Evolutionary conservation across 2,329 filamentous ascomycete genomes (phyloP), one percentile per base, ranked within the genome.

Genomic region (Fusarium gaditjirri): DNA sequence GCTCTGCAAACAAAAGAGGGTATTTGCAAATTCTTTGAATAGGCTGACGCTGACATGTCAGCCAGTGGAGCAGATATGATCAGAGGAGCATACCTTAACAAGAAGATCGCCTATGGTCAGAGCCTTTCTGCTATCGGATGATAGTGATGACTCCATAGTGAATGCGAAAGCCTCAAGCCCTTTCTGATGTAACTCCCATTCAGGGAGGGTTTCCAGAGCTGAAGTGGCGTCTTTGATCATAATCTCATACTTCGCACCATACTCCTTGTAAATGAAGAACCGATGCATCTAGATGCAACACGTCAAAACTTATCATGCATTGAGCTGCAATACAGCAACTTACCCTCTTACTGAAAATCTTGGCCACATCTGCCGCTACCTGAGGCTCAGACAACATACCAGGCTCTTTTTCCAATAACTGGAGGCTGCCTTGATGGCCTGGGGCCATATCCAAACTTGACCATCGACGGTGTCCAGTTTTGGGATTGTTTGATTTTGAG

Each of bases 21-120:
- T 98, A 98, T 82, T 93, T 94, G 84, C 94, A 97, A 27, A 98
- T 89, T 61, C 95, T 89, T 81, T 99, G 95, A 25, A 98, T 95
- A 1, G 95, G 96, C 93, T 97, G 60, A 23, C 42, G 25, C 33
- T 21, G 27, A 29, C 5, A 42, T 39, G 50, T 68, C 13, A 72
- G 59, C 33, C 27, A 13, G 8, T 50, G 56, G 49, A 43, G n/a
- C n/a, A 38, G 29, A 42, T 27, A 25, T n/a, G 27, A 17, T 9
- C 17, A 23, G 35, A 19, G 17, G n/a, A 58, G 41, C 68, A 42
- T 75, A 94, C 94, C 89, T 98, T 98, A 74, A 98, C 94, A 61
- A 98, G 86, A 9, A 98, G 86, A 81, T 98, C 96, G 53, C 91
- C 90, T 71, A 98, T 89, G 3, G 93, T 94, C 72, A 97, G 84